Percentiles rank a stretch among this genome's conserved stretches.
phyloP scores from a whole-genome alignment of 78 protist species.

The Cyanophora paradoxa region DNA sequence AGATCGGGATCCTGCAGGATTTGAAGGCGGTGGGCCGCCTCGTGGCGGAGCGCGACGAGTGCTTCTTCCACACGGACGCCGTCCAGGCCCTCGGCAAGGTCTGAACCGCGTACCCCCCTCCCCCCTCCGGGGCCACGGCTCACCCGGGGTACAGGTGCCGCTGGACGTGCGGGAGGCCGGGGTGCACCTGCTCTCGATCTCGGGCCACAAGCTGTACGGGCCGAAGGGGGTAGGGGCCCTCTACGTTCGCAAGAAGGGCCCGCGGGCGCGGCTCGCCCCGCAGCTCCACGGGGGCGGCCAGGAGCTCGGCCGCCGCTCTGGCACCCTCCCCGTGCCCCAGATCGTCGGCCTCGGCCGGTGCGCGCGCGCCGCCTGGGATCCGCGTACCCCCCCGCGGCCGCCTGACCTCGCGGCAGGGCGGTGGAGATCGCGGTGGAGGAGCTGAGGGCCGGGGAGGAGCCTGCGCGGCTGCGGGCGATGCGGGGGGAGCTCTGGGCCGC shows the following conservation, averaged over 20 bases:
- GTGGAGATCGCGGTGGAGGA: too few relatives aligned
- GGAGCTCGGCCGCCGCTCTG: slow-evolving; percentile 84
- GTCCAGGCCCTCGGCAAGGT: slow-evolving; percentile 56
- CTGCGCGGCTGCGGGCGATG: too few relatives aligned
- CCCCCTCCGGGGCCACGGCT: too few relatives aligned
- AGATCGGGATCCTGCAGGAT: slow-evolving; percentile 41
- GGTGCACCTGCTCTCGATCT: slow-evolving; percentile 40
- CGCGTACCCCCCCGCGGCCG: too few relatives aligned
- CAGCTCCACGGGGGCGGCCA: slow-evolving; percentile 87
- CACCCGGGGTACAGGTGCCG: too few relatives aligned
- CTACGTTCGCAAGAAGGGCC: slow-evolving; percentile 33
- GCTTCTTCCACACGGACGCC: slow-evolving; percentile 56
- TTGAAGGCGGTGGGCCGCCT: slow-evolving; percentile 11
- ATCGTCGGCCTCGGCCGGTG: slow-evolving; percentile 89
- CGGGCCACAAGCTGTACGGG: slow-evolving; percentile 59
- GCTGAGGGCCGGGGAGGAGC: too few relatives aligned
- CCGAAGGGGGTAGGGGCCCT: slow-evolving; percentile 71
- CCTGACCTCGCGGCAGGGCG: too few relatives aligned
- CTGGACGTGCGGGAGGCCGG: slow-evolving; percentile 11
- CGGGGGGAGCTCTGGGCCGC: too few relatives aligned
- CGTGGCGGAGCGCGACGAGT: background rate
- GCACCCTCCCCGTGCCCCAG: slow-evolving; percentile 81
- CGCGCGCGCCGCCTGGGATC: too few relatives aligned
- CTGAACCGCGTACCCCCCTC: too few relatives aligned
- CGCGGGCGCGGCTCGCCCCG: slow-evolving; percentile 75